Evolutionary conservation across 2,329 filamentous ascomycete genomes (phyloP).

Genomic region (Penicillium sumatraense): DNA sequence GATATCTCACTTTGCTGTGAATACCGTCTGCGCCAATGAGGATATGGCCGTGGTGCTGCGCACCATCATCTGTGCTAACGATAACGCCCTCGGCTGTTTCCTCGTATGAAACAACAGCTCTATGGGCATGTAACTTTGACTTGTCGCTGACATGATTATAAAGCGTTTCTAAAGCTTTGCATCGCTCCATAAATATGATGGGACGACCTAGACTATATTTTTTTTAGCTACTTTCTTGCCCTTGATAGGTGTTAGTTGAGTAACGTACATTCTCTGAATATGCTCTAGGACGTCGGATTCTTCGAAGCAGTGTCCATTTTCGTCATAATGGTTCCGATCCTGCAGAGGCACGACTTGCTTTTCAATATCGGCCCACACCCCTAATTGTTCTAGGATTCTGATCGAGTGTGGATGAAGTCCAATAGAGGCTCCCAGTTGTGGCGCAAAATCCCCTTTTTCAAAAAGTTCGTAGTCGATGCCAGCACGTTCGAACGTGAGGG

Average conservation of each 20-base stretch:
- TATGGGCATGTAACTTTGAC: slow-evolving; percentile 11
- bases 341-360: slow-evolving; percentile 12
- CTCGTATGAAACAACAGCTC: slow-evolving; percentile 12
- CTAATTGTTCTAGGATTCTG: slow-evolving; percentile 14
- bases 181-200: slow-evolving; percentile 24
- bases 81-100: slow-evolving; percentile 23
- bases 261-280: slow-evolving; percentile 14
- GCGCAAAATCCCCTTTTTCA: slow-evolving; percentile 17
- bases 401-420: slow-evolving; percentile 1
- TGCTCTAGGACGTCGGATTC: slow-evolving; percentile 5
- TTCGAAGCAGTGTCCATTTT: slow-evolving; percentile 11
- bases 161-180: slow-evolving; percentile 19
- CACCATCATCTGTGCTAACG: slow-evolving; percentile 40
- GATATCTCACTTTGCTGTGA: slow-evolving; percentile 39
- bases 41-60: slow-evolving; percentile 36
- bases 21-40: slow-evolving; percentile 48
- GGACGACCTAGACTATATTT: slow-evolving; percentile 14
- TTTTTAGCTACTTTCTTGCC: neutral
- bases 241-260: neutral
- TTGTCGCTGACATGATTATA: slow-evolving; percentile 21
- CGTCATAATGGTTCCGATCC: slow-evolving; percentile 11
- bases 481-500: slow-evolving; percentile 13
- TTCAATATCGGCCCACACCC: slow-evolving; percentile 15
- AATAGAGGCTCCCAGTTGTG: slow-evolving; percentile 4
- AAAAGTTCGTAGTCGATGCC: slow-evolving; percentile 19